These are phyloP conservation scores for Neurospora terricola DNA, from an alignment of 495 filamentous ascomycete species.

Conservation along the genomic window DNA sequence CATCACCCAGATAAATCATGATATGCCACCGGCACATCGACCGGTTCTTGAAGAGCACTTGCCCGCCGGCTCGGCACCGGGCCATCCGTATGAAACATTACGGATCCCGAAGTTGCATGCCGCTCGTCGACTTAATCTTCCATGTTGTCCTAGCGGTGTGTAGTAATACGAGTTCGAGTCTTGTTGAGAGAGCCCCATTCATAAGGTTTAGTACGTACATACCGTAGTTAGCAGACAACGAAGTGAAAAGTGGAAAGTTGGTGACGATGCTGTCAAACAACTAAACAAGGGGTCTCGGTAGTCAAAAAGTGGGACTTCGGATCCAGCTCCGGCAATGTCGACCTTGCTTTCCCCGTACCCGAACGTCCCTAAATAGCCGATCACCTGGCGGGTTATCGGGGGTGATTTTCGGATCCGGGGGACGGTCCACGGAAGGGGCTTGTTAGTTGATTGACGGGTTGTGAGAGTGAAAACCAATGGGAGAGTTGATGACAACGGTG, in stretches of 20 bases:
- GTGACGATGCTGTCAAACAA: background rate
- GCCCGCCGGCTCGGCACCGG: background rate
- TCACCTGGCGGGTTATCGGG: background rate
- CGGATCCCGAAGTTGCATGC: background rate
- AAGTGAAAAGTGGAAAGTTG: background rate
- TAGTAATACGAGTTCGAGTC: background rate
- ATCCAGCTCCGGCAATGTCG: background rate
- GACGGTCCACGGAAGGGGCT: background rate
- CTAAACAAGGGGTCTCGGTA: background rate
- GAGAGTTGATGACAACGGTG: background rate
- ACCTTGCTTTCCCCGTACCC: background rate
- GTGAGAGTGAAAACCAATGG: background rate
- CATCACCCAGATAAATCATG: background rate
- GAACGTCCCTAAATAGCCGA: background rate
- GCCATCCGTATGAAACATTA: background rate
- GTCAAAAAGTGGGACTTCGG: background rate
- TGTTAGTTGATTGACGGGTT: background rate
- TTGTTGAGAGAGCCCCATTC: background rate
- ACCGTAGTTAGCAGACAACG: too few relatives aligned
- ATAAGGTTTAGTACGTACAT: background rate
- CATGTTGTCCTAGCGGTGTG: background rate
- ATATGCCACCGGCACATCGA: background rate
- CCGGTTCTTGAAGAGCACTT: background rate
- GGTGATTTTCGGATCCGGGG: background rate
- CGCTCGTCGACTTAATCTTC: background rate